Evolutionary conservation across 2,329 filamentous ascomycete species (phyloP), one percentile per base, ranked within the genome.

Genomic region (Reticulascus tulasneorum): DNA sequence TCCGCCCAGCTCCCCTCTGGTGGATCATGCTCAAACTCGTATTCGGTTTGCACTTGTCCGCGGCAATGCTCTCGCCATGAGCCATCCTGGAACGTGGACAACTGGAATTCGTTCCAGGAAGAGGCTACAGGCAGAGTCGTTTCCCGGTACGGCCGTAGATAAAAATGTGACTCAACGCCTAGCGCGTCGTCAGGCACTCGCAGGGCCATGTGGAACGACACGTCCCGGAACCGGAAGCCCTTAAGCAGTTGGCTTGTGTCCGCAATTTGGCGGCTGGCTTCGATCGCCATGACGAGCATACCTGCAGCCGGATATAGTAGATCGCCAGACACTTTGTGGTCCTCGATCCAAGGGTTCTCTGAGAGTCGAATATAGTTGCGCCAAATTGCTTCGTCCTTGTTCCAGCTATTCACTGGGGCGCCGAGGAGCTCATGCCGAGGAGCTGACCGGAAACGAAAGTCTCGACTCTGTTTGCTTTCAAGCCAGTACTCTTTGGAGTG

Each of bases 251-350:
- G 35, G 19, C 17, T 18, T 24, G 13, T 13, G 13, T 46, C 38
- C 4, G 33, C 33, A 11, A 45, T 30, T 23, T 46, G 44, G 8
- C 40, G 38, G 7, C 43, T 35, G 2, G 44, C 48, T 21, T 50
- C 48, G 12, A 47, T 33, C 3, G 41, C 45, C 45, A 63, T 53
- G n/a, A 58, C 56, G 3, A 58, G 50, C 23, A 52, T 49, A 24
- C 59, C 63, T 9, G 56, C 52, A 5, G 55, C 60, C 27, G 65
- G 58, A 35, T 62, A 63, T 44, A 68, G 60, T 31, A 60, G 56
- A 23, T 65, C 53, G 41, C 58, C 67, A 33, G 66, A 59, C 46
- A 71, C 66, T n/a, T 52, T 49, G 51, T 72, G 71, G 42, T 72
- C 66, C 35, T 65, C 51, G n/a, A 67, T 59, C 40, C 72, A 73